Evolutionary conservation across 345 rosid genomes (phyloP).

Genomic region (Eucalyptus sp.): DNA sequence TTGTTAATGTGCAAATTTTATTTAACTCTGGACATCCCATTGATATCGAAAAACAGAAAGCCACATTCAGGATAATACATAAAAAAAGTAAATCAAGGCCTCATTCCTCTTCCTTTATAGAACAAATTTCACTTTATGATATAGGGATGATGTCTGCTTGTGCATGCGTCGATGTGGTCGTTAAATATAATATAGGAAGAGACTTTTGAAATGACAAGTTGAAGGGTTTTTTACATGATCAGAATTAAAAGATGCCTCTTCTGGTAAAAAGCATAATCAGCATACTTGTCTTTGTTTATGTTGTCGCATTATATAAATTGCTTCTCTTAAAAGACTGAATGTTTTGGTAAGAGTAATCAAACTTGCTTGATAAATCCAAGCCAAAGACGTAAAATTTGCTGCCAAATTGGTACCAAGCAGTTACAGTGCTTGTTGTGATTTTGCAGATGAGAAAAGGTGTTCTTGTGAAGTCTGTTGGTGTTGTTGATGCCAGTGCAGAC

Average conservation of each 20-base stretch:
- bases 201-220: not conserved
- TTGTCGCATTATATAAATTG: not conserved
- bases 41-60: not conserved
- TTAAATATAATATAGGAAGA: not conserved
- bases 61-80: not conserved
- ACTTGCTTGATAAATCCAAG: not conserved
- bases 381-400: not conserved
- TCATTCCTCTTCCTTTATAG: not conserved
- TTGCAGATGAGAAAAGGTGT: slow-evolving; percentile 61
- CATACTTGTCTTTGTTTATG: not conserved
- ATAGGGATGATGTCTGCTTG: not conserved
- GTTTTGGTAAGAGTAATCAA: not conserved
- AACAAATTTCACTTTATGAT: not conserved
- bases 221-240: not conserved
- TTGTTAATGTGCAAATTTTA: not conserved
- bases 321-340: not conserved
- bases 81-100: not conserved
- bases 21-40: not conserved
- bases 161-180: not conserved
- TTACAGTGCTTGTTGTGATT: not conserved
- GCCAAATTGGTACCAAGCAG: not conserved
- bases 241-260: not conserved
- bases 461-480: slow-evolving; percentile 86
- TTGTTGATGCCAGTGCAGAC: slow-evolving; percentile 82
- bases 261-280: not conserved